phyloP scores from a whole-genome alignment of 1,284 basidiomycete genomes.

The Apiotrichum montevideense region DNA sequence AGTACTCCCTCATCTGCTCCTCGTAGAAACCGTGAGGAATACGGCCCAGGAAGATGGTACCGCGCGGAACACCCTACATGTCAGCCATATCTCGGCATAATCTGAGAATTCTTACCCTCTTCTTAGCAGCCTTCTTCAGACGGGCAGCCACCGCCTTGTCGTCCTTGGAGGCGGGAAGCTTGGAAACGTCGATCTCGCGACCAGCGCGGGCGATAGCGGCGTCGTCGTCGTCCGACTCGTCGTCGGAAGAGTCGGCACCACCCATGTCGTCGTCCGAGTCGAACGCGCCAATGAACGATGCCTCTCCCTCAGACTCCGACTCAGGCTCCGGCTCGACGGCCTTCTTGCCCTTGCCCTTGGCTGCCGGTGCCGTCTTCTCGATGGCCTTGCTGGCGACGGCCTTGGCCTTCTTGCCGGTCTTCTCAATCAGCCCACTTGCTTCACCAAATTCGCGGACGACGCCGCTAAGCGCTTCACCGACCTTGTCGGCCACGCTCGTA shows the following conservation, averaged over 20 bases:
- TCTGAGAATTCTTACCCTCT: constrained; percentile 55
- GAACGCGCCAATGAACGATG: constrained; percentile 59
- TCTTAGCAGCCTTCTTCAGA: constrained; percentile 73
- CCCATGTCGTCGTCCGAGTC: constrained; percentile 53
- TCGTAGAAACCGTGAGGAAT: constrained; percentile 98
- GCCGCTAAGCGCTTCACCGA: constrained; percentile 11
- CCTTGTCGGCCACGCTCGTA: constrained; percentile 23
- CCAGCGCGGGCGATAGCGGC: constrained; percentile 45
- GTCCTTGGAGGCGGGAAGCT: constrained; percentile 77
- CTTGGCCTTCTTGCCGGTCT: constrained; percentile 16
- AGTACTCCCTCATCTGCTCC: constrained; percentile 85
- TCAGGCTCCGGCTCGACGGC: constrained; percentile 24
- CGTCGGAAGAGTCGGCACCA: constrained; percentile 69
- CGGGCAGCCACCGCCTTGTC: constrained; percentile 70
- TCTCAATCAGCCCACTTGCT: constrained; percentile 15
- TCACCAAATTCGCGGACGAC: constrained; percentile 15
- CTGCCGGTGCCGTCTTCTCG: constrained; percentile 11
- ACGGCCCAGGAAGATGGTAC: constrained; percentile 84
- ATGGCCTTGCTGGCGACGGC: constrained; percentile 15
- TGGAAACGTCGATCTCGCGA: constrained; percentile 56
- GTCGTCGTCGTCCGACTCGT: constrained; percentile 61
- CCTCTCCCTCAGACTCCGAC: constrained; percentile 41
- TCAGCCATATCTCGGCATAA: neutral
- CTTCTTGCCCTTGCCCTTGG: constrained; percentile 24
- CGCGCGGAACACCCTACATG: constrained; percentile 53